Evolutionary conservation across 1,284 basidiomycete species (phyloP), one percentile per base, ranked within the genome.

Genomic region (Sporisorium iseilematis-ciliati): DNA sequence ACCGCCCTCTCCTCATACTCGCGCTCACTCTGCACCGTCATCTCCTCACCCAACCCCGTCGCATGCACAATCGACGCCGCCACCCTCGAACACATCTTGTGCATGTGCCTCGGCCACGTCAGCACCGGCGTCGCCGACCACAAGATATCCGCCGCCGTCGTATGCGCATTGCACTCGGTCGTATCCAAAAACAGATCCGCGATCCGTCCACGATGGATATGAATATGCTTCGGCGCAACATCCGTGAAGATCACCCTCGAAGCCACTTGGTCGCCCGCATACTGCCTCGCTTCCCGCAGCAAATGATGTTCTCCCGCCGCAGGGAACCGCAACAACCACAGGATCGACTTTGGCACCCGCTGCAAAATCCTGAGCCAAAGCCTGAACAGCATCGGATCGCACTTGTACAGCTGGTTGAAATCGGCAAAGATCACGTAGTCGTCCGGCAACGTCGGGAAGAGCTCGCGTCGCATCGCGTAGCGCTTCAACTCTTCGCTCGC

Each of bases 181-280:
- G 90, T 90, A 77, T 91, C 90, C n/a, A 91, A 85, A 74, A 90
- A 89, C 16, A 91, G 85, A 75, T 91, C 90, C 3, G 89, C 88
- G 14, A 89, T 88, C 25, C 89, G 84, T 4, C 87, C 88, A 29
- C 90, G 88, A 56, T 87, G 83, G 59, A 91, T 88, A 74, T 90
- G 90, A 8, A 87, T 83, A 52, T 88, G 88, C 84, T 91, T 90
- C 7, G 82, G 83, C 11, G 88, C 88, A 14, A 91, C 89, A 55
- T 90, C 88, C 12, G 89, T 90, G 72, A 91, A 91, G 48, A 87
- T 85, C 58, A 91, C 86, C 4, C 90, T 87, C 23, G 87, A 84
- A 2, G 89, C 88, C 42, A 90, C 87, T 35, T 89, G 88, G 33
- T 87, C 80, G 1, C 89, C 89, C 2, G 88, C 90, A 88, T 89